A percentile compares a stretch with the other conserved stretches of the same genome.
phyloP scores from a whole-genome alignment of 2,329 filamentous ascomycete species.

The Blastomyces emzantsi region DNA sequence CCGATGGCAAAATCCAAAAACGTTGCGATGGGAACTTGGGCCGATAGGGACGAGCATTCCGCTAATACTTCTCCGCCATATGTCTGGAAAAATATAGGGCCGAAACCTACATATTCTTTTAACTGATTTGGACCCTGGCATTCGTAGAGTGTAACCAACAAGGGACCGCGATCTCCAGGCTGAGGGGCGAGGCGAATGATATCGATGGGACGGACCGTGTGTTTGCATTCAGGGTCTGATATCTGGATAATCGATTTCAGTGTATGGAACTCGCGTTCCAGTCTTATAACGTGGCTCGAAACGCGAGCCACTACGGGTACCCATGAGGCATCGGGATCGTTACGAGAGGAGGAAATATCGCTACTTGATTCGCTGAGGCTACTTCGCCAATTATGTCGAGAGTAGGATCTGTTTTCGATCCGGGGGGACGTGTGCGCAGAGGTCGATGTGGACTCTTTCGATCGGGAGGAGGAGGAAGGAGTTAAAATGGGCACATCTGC shows the following conservation, averaged over 20 bases:
- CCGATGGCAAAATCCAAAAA: constrained; percentile 92
- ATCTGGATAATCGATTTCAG: constrained; percentile 61
- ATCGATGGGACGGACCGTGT: constrained; percentile 74
- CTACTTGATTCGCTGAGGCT: constrained; percentile 45
- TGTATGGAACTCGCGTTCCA: constrained; percentile 82
- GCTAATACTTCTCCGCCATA: constrained; percentile 40
- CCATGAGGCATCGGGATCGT: constrained; percentile 37
- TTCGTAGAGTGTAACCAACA: constrained; percentile 75
- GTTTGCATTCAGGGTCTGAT: constrained; percentile 61
- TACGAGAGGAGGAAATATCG: constrained; percentile 33
- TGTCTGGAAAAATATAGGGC: constrained; percentile 61
- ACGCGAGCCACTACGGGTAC: constrained; percentile 69
- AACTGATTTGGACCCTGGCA: constrained; percentile 67
- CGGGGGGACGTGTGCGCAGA: constrained; percentile 37
- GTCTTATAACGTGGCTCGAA: constrained; percentile 69
- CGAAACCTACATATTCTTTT: constrained; percentile 61
- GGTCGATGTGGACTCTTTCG: constrained; percentile 36
- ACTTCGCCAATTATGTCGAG: constrained; percentile 40
- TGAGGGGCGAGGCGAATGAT: constrained; percentile 61
- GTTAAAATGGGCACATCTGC: constrained; percentile 24
- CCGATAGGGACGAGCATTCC: constrained; percentile 41
- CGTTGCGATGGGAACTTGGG: constrained; percentile 59
- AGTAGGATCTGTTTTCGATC: constrained; percentile 31
- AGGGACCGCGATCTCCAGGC: constrained; percentile 58
- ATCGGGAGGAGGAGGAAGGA: constrained; percentile 37